phyloP scores from a whole-genome alignment of 805 yeast genomes.

The Teunomyces lycoperdinae region DNA sequence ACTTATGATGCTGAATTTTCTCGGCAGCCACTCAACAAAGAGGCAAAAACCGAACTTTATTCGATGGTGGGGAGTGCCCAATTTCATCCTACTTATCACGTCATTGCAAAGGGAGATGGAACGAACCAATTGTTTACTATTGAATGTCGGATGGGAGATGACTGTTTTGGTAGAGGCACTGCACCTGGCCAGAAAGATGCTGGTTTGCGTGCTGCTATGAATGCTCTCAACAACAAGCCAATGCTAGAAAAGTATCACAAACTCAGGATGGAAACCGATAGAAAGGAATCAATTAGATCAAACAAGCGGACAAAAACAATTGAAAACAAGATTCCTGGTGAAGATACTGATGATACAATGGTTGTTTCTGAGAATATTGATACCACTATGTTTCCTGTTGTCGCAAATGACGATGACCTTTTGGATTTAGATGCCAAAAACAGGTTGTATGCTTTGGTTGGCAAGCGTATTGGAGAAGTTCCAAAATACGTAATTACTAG shows the following conservation, averaged over 20 bases:
- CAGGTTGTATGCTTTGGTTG: slow-evolving; percentile 37
- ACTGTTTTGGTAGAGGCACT: slow-evolving; percentile 66
- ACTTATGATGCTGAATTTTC: slow-evolving; percentile 31
- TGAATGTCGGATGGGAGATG: slow-evolving; percentile 62
- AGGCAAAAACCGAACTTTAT: slow-evolving; percentile 78
- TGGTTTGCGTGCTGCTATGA: slow-evolving; percentile 81
- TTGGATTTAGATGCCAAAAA: slow-evolving; percentile 37
- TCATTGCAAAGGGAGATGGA: slow-evolving; percentile 46
- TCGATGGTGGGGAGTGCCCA: slow-evolving; percentile 76
- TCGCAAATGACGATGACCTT: slow-evolving; percentile 21
- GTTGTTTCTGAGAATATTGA: slow-evolving; percentile 15
- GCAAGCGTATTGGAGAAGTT: slow-evolving; percentile 29
- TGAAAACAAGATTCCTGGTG: slow-evolving; percentile 5
- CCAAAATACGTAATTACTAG: slow-evolving; percentile 30
- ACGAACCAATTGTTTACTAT: slow-evolving; percentile 55
- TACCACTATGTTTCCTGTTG: slow-evolving; percentile 24
- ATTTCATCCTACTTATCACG: slow-evolving; percentile 57
- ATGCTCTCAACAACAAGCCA: slow-evolving; percentile 59
- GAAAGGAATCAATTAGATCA: slow-evolving; percentile 13
- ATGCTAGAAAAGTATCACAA: slow-evolving; percentile 63
- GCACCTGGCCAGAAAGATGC: slow-evolving; percentile 75
- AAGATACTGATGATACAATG: slow-evolving; percentile 5
- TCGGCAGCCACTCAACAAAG: slow-evolving; percentile 45
- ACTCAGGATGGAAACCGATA: slow-evolving; percentile 38
- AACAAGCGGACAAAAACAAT: slow-evolving; percentile 6